phyloP scores from a whole-genome alignment of 2,329 filamentous ascomycete genomes.

The Cercospora sp. region DNA sequence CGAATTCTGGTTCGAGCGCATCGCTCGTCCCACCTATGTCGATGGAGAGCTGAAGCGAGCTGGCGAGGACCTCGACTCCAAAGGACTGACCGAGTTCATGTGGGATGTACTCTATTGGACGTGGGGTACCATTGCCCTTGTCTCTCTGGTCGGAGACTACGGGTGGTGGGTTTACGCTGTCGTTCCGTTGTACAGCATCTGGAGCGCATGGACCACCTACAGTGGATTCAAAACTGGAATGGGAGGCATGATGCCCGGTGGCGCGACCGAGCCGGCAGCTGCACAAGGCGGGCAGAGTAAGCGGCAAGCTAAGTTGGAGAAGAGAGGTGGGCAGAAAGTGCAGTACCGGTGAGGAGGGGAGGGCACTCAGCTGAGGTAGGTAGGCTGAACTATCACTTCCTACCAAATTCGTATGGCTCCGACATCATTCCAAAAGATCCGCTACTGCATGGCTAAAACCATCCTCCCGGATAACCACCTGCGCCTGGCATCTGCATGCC shows the following conservation, averaged over 20 bases:
- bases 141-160: constrained; percentile 76
- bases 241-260: constrained; percentile 44
- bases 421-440: neutral
- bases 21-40: constrained; percentile 75
- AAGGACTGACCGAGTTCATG: constrained; percentile 94
- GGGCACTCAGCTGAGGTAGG: neutral
- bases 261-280: constrained; percentile 30
- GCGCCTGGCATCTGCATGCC: constrained; percentile 9
- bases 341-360: constrained; percentile 43
- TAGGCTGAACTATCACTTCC: neutral
- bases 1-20: constrained; percentile 80
- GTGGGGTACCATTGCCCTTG: constrained; percentile 73
- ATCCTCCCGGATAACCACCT: constrained; percentile 3
- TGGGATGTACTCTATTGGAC: constrained; percentile 97
- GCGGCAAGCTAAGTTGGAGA: constrained; percentile 54
- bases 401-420: neutral
- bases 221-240: constrained; percentile 47
- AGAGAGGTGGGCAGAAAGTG: constrained; percentile 52
- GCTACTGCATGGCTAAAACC: neutral
- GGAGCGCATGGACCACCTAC: constrained; percentile 49
- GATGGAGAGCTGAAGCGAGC: constrained; percentile 66
- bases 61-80: constrained; percentile 84
- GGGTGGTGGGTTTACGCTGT: constrained; percentile 64
- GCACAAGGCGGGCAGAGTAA: constrained; percentile 44
- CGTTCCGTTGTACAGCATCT: constrained; percentile 51